These are phyloP conservation scores for Labyrinthula sp. DNA, from an alignment of 352 stramenopile species.

Conservation along the genomic window DNA sequence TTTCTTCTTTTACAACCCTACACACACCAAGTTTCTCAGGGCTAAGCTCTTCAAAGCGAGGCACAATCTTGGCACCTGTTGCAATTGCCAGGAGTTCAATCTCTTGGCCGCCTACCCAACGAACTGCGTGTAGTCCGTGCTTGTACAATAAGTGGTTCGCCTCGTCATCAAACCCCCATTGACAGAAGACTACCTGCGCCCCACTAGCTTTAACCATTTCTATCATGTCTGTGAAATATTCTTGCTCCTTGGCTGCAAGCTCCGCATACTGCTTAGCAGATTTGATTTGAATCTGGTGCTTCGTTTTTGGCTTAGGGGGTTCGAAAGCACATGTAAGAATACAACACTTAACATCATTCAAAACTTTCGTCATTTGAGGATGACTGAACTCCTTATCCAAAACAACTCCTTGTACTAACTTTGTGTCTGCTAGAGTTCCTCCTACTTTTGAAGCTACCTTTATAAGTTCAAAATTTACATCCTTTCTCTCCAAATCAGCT, in stretches of 20 bases:
- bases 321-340: conserved; percentile 98
- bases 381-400: conserved; percentile 99
- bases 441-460: conserved; percentile 95
- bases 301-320: conserved; percentile 98
- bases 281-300: conserved; percentile 98
- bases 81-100: conserved; percentile 99
- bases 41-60: conserved; percentile 86
- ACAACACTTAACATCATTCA: conserved; percentile 90
- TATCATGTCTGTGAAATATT: conserved; percentile 98
- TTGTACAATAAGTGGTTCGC: conserved; percentile 95
- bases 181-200: conserved; percentile 90
- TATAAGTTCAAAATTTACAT: conserved; percentile 99
- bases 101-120: conserved; percentile 96
- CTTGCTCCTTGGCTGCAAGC: conserved; percentile 85
- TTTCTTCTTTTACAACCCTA: conserved; percentile 74
- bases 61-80: conserved; percentile 90
- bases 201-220: conserved; percentile 94
- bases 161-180: conserved; percentile 99
- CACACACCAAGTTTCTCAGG: conserved; percentile 84
- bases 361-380: conserved; percentile 89
- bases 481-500: conserved; percentile 85
- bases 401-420: conserved; percentile 92
- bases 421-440: conserved; percentile 83
- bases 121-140: conserved; percentile 82
- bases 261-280: conserved; percentile 86